Conservation (phyloP, 768 basidiomycete genomes). For the Russula brevipes region DNA sequence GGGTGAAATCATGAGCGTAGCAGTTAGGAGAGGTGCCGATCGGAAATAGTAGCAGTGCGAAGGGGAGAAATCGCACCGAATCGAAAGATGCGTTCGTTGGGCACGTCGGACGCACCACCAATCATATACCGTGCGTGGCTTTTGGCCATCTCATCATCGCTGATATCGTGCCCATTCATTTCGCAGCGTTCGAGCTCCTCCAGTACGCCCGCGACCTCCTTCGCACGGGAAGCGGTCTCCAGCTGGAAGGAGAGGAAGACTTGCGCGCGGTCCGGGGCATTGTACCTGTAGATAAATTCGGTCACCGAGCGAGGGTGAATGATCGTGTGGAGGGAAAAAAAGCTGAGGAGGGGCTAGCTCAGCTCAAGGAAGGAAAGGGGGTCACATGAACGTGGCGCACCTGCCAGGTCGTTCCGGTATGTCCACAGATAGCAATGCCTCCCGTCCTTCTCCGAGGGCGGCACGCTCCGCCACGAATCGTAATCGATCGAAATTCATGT, state of each 20-base stretch:
- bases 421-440: conserved; percentile 90
- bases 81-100: conserved; percentile 83
- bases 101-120: conserved; percentile 72
- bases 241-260: conserved; percentile 90
- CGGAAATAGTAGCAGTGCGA: background rate
- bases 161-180: conserved; percentile 86
- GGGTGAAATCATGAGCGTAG: background rate
- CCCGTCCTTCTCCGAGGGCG: conserved; percentile 91
- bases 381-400: conserved; percentile 38
- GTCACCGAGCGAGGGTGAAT: conserved; percentile 92
- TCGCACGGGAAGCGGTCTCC: conserved; percentile 48
- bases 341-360: conserved; percentile 46
- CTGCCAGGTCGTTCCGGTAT: conserved; percentile 91
- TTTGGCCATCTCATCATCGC: conserved; percentile 93
- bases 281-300: conserved; percentile 93
- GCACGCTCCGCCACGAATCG: conserved; percentile 99
- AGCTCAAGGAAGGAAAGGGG: conserved; percentile 1
- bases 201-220: conserved; percentile 64
- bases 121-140: conserved; percentile 93
- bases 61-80: conserved; percentile 59
- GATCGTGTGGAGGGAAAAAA: conserved; percentile 76
- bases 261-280: conserved; percentile 65
- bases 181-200: conserved; percentile 54
- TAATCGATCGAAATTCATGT: conserved; percentile 97
- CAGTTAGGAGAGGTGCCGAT: background rate